Evolutionary conservation across 768 basidiomycete genomes (phyloP), one percentile per base, ranked within the genome.

Genomic region (Mrakia blollopis): DNA sequence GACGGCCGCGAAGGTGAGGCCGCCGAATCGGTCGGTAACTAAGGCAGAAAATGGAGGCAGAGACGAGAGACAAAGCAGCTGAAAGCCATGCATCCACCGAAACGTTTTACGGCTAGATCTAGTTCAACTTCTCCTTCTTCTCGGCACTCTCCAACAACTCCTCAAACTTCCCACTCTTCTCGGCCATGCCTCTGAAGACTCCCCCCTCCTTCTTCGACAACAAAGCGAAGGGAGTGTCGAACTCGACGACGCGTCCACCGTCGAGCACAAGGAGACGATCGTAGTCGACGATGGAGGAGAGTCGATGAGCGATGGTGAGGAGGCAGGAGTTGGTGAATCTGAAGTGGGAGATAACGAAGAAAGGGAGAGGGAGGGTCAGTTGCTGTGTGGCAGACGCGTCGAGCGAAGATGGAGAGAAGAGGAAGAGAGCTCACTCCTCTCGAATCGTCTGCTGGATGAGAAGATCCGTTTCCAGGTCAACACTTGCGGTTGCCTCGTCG

Each of bases 241-340:
- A 83, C 76, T 84, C 83, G 3, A 79, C 81, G n/a, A 83, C 80
- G 62, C 81, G 81, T 28, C 83, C 83, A 69, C 82, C 81, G 28
- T 83, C 80, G 39, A 84, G 79, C 14, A 84, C 82, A 65, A 84
- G 72, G 61, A 84, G 73, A 9, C 83, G 80, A 76, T 84, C 83
- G 77, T 83, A 83, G 74, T 83, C 83, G 54, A 84, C 82, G 62
- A 84, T 81, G 6, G 81, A 81, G 10, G 81, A 81, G 8, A 83
- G 77, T 35, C 82, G 78, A 28, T 76, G 75, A 39, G 57, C 75
- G 32, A 84, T 83, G 6, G 84, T 84, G 57, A 84, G 79, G 41
- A 68, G 65, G 23, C 35, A 35, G n/a, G 65, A 68, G 39, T 68
- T 41, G 37, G 65, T 7, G 37, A 68, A 67, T 25, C 63, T 67